A percentile compares a stretch with the other conserved stretches of the same genome.
Evolutionary conservation across 441 rosid genomes (phyloP).

Genomic region (Corymbia citriodora): DNA sequence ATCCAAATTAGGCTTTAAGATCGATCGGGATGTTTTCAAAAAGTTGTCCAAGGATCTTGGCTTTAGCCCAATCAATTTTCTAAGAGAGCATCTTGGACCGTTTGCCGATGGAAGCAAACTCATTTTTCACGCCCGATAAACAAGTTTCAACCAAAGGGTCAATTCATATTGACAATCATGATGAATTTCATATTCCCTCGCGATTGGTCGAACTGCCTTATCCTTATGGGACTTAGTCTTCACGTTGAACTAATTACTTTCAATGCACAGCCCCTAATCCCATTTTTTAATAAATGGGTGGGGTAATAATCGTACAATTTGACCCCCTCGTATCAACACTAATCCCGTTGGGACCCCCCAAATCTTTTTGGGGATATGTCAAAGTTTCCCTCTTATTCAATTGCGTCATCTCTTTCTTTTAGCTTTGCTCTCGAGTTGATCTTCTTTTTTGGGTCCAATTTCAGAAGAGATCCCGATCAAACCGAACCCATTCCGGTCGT

Average conservation of each 20-base stretch:
- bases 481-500: not conserved
- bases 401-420: not conserved
- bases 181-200: not conserved
- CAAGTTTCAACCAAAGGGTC: not conserved
- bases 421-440: not conserved
- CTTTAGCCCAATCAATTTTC: not conserved
- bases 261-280: not conserved
- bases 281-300: not conserved
- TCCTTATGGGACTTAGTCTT: not conserved
- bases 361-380: not conserved
- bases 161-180: not conserved
- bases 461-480: not conserved
- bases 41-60: not conserved
- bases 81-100: not conserved
- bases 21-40: not conserved
- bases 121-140: not conserved
- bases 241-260: not conserved
- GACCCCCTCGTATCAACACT: not conserved
- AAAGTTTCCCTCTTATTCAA: not conserved
- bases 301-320: not conserved
- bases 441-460: not conserved
- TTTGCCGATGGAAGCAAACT: not conserved
- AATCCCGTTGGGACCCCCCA: not conserved
- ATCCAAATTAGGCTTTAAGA: not conserved
- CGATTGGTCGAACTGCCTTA: not conserved